A percentile compares a stretch with the other conserved stretches of the same genome.
phyloP scores from a whole-genome alignment of 2,329 filamentous ascomycete species.

The Ceratocystis smalleyi region DNA sequence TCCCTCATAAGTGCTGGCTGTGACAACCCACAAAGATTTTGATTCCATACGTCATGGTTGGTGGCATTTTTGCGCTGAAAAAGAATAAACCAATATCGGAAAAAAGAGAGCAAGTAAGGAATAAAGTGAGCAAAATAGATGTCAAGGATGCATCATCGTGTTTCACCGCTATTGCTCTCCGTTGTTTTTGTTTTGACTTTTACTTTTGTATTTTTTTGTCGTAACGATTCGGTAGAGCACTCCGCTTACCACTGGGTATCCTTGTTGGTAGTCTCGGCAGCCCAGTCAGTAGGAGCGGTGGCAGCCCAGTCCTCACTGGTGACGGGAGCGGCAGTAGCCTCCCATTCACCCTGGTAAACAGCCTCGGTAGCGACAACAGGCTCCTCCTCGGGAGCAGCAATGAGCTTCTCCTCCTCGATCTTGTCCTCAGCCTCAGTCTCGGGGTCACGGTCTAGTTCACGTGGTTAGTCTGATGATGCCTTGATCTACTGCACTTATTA shows the following conservation, averaged over 20 bases:
- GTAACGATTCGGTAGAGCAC: constrained; percentile 16
- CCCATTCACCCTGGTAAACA: constrained; percentile 75
- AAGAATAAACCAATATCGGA: constrained; percentile 9
- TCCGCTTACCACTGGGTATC: constrained; percentile 37
- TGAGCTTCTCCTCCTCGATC: constrained; percentile 76
- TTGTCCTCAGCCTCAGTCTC: constrained; percentile 99
- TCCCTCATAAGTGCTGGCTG: constrained; percentile 92
- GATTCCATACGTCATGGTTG: constrained; percentile 18
- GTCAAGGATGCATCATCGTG: constrained; percentile 14
- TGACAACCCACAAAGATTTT: constrained; percentile 28
- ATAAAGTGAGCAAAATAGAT: constrained; percentile 7
- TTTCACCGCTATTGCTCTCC: constrained; percentile 17
- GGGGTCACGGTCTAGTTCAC: constrained; percentile 67
- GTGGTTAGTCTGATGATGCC: constrained; percentile 18
- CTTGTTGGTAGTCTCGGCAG: constrained; percentile 41
- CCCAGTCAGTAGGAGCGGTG: constrained; percentile 56
- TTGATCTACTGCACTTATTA: background rate
- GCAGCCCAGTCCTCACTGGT: constrained; percentile 50
- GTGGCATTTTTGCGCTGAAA: constrained; percentile 12
- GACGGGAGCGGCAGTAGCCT: constrained; percentile 52
- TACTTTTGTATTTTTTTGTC: constrained; percentile 17
- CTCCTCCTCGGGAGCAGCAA: constrained; percentile 62
- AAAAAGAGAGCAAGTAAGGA: constrained; percentile 7
- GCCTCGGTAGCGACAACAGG: constrained; percentile 55
- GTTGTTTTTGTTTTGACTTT: constrained; percentile 18